Conservation (phyloP, 148 eudicot species). For the Agrostemma githago region DNA sequence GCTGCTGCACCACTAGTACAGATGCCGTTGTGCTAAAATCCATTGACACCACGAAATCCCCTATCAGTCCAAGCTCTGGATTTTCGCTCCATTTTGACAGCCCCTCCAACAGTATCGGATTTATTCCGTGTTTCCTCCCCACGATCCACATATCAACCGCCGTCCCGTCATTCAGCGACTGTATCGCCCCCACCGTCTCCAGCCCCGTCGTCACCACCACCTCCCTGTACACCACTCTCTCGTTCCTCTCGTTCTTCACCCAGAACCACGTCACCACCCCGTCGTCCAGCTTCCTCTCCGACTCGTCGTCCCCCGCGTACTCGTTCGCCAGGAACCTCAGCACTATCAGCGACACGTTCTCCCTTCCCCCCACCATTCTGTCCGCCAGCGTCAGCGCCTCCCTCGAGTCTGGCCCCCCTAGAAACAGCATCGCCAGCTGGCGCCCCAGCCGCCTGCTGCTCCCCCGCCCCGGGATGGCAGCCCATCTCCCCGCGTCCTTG, state of each 20-base stretch:
- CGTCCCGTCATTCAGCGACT: conserved; percentile 32
- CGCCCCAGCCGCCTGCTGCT: conserved; percentile 6
- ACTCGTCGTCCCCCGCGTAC: conserved; percentile 39
- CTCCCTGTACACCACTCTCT: conserved; percentile 56
- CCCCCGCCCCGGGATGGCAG: background rate
- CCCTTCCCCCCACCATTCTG: conserved; percentile 43
- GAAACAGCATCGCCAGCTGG: conserved; percentile 56
- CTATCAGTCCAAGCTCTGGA: conserved; percentile 63
- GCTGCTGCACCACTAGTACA: conserved; percentile 77
- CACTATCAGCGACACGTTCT: conserved; percentile 40
- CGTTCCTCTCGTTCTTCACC: conserved; percentile 77
- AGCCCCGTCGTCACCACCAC: conserved; percentile 64
- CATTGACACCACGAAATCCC: conserved; percentile 54
- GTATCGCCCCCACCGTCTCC: conserved; percentile 61
- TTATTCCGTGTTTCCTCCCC: conserved; percentile 63
- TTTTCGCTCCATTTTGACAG: conserved; percentile 59
- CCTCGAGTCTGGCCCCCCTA: conserved; percentile 77
- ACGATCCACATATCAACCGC: conserved; percentile 65
- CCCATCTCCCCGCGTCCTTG: conserved; percentile 26
- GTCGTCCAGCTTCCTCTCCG: conserved; percentile 82
- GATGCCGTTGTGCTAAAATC: conserved; percentile 50
- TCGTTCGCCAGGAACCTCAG: conserved; percentile 51
- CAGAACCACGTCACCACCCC: conserved; percentile 84
- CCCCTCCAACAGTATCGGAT: conserved; percentile 58
- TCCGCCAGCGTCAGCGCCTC: conserved; percentile 75